Conservation (phyloP, 2,329 filamentous ascomycete species). For the Lasiodiplodia gonubiensis region DNA sequence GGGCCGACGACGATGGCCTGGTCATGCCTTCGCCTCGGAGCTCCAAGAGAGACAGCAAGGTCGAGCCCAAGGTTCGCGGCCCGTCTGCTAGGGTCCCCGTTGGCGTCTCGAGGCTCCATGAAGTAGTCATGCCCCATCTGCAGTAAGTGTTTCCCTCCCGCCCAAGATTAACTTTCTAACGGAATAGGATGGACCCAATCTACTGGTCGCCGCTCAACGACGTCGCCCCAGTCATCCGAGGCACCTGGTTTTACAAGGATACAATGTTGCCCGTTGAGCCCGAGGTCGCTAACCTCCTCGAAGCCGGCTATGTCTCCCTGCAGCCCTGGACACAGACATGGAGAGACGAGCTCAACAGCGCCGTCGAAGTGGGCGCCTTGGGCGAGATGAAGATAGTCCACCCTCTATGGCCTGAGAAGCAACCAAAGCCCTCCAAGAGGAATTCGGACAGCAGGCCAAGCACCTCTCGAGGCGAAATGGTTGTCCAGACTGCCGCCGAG, state of each 20-base stretch:
- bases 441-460: slow-evolving; percentile 53
- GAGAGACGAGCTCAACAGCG: slow-evolving; percentile 87
- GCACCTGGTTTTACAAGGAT: slow-evolving; percentile 97
- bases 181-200: slow-evolving; percentile 27
- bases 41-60: slow-evolving; percentile 38
- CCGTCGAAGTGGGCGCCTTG: slow-evolving; percentile 83
- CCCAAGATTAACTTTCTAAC: slow-evolving; percentile 5
- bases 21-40: slow-evolving; percentile 28
- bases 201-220: slow-evolving; percentile 98
- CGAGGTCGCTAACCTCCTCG: slow-evolving; percentile 85
- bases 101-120: slow-evolving; percentile 86
- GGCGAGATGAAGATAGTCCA: slow-evolving; percentile 92
- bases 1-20: slow-evolving; percentile 48
- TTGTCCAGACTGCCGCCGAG: slow-evolving; percentile 15
- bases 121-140: slow-evolving; percentile 75
- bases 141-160: slow-evolving; percentile 8
- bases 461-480: slow-evolving; percentile 43
- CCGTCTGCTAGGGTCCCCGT: slow-evolving; percentile 72
- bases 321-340: slow-evolving; percentile 91
- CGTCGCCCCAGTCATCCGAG: slow-evolving; percentile 78
- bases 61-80: slow-evolving; percentile 39
- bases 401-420: slow-evolving; percentile 76
- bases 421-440: slow-evolving; percentile 58
- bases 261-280: slow-evolving; percentile 90
- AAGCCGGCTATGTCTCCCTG: slow-evolving; percentile 86